Evolutionary conservation across 306 rosid genomes (phyloP).

Genomic region (Cucurbita ficifolia): DNA sequence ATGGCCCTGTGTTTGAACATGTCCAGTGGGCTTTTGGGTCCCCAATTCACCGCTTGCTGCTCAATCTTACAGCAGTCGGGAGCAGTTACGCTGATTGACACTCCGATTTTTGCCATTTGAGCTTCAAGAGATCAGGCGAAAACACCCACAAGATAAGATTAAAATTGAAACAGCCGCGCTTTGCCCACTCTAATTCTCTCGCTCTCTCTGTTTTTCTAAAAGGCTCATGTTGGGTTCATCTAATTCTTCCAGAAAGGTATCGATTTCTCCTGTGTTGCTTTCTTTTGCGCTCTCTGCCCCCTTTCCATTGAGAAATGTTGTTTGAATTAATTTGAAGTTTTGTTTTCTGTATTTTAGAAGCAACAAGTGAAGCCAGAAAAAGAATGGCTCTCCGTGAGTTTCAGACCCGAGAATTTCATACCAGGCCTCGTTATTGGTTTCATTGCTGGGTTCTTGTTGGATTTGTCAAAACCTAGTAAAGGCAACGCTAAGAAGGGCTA

Average conservation of each 20-base stretch:
- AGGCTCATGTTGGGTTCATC: slow-evolving; percentile 3
- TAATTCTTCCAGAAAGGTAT: background rate
- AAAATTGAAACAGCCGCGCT: background rate
- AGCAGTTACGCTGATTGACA: background rate
- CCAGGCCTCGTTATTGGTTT: slow-evolving; percentile 91
- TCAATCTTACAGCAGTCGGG: background rate
- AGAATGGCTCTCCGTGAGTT: slow-evolving; percentile 54
- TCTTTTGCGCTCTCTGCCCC: background rate
- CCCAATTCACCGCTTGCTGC: background rate
- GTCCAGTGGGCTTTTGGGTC: background rate
- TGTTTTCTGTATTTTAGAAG: background rate
- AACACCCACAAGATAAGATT: slow-evolving; percentile 1
- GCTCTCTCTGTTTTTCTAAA: background rate
- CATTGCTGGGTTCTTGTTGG: slow-evolving; percentile 56
- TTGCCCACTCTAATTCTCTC: background rate
- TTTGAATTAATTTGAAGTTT: background rate
- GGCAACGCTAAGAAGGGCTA: slow-evolving; percentile 21
- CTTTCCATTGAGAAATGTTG: background rate
- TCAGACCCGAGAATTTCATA: slow-evolving; percentile 71
- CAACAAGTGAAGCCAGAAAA: slow-evolving; percentile 25
- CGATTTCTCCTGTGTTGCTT: background rate
- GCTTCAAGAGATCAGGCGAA: background rate
- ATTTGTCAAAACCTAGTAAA: slow-evolving; percentile 40
- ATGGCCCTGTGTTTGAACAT: background rate
- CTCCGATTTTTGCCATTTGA: background rate